Evolutionary conservation across 2,329 filamentous ascomycete species (phyloP).

Genomic region (Sordariomycetes sp.): DNA sequence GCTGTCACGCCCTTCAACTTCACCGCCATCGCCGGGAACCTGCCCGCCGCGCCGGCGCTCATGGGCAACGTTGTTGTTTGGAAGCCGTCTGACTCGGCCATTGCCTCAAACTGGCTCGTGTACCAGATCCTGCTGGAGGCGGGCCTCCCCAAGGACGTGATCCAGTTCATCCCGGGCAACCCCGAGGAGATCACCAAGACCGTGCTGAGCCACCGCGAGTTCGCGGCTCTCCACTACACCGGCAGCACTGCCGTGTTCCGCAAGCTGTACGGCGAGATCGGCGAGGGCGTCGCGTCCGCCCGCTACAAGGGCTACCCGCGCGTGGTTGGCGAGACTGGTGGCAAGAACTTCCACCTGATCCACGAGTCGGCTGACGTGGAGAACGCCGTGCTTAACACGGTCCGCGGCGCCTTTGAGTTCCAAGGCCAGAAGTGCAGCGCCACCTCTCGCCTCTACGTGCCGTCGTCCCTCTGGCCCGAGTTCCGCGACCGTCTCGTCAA

Average conservation of each 20-base stretch:
- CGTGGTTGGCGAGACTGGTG: conserved; percentile 82
- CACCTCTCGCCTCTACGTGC: conserved; percentile 69
- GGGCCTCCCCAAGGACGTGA: conserved; percentile 77
- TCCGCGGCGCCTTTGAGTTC: conserved; percentile 82
- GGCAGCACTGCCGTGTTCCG: conserved; percentile 89
- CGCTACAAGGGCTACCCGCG: conserved; percentile 79
- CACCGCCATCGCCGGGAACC: conserved; percentile 84
- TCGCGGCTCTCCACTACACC: conserved; percentile 90
- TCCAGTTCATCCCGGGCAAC: conserved; percentile 88
- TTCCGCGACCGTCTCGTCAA: conserved; percentile 56
- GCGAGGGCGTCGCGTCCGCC: conserved; percentile 67
- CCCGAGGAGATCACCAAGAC: conserved; percentile 72
- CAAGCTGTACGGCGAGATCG: conserved; percentile 77
- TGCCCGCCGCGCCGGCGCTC: conserved; percentile 71
- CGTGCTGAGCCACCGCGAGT: conserved; percentile 66
- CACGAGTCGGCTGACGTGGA: conserved; percentile 67
- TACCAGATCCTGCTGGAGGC: conserved; percentile 88
- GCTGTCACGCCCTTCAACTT: conserved; percentile 96
- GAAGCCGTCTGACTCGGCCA: conserved; percentile 88
- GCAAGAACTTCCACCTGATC: conserved; percentile 87
- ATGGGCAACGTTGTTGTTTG: conserved; percentile 93
- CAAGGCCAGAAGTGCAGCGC: conserved; percentile 89
- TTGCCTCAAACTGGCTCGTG: conserved; percentile 83
- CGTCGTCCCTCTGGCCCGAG: conserved; percentile 61
- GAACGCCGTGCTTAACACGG: conserved; percentile 71